Percentiles rank a stretch among this genome's conserved stretches.
Conservation (phyloP, 2,329 filamentous ascomycete genomes). For the Xylaria polymorpha region DNA sequence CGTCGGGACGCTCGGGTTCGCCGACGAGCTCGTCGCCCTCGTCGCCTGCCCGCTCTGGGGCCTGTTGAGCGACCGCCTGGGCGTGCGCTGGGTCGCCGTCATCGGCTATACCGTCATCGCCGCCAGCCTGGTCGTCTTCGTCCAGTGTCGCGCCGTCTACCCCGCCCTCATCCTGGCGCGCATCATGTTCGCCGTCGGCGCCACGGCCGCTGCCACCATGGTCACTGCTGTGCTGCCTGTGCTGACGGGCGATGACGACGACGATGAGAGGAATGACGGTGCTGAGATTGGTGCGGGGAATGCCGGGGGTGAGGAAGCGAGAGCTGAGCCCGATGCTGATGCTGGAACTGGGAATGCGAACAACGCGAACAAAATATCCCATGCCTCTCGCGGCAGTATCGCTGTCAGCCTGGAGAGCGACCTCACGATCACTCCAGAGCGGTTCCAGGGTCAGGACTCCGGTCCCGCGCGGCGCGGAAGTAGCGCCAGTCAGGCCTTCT, state of each 20-base stretch:
- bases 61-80: slow-evolving; percentile 78
- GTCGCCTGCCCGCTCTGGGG: slow-evolving; percentile 86
- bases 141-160: slow-evolving; percentile 83
- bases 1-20: slow-evolving; percentile 86
- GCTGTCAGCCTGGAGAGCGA: slow-evolving; percentile 78
- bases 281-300: slow-evolving; percentile 42
- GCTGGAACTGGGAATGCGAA: slow-evolving; percentile 16
- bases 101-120: slow-evolving; percentile 86
- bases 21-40: slow-evolving; percentile 83
- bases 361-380: slow-evolving; percentile 52
- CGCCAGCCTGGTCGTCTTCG: slow-evolving; percentile 79
- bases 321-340: not conserved
- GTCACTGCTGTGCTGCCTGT: slow-evolving; percentile 92
- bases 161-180: slow-evolving; percentile 87
- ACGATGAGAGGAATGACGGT: slow-evolving; percentile 44
- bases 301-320: slow-evolving; percentile 34
- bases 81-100: slow-evolving; percentile 78
- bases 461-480: slow-evolving; percentile 30
- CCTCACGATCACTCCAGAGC: slow-evolving; percentile 77
- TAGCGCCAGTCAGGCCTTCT: slow-evolving; percentile 40
- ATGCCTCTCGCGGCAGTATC: slow-evolving; percentile 65
- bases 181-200: slow-evolving; percentile 89
- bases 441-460: slow-evolving; percentile 56
- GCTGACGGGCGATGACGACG: slow-evolving; percentile 64
- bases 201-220: slow-evolving; percentile 94